Percentiles rank a stretch among this genome's conserved stretches.
Evolutionary conservation across 208 protist species (phyloP).

Genomic region (Trypanosoma melophagium): DNA sequence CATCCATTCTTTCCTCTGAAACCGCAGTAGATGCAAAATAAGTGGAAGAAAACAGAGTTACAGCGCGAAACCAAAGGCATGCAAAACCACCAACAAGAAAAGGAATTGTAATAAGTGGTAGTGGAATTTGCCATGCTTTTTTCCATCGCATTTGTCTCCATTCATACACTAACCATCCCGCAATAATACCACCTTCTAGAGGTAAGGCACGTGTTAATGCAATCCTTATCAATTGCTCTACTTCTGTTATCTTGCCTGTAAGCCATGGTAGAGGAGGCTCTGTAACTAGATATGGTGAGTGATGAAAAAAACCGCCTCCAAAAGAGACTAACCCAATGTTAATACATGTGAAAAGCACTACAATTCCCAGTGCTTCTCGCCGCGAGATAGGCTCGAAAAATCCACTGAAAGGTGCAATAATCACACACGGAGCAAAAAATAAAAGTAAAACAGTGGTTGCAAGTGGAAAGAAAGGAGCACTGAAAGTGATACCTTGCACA

Average conservation of each 20-base stretch:
- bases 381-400: constrained; percentile 54
- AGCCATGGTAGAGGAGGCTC: constrained; percentile 42
- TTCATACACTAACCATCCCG: constrained; percentile 44
- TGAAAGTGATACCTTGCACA: not conserved
- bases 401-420: constrained; percentile 58
- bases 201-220: constrained; percentile 34
- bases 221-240: not conserved
- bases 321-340: constrained; percentile 50
- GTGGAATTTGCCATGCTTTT: constrained; percentile 55
- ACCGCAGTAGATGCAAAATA: constrained; percentile 26
- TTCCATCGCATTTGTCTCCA: constrained; percentile 55
- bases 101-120: constrained; percentile 68
- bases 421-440: constrained; percentile 56
- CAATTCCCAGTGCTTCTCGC: constrained; percentile 28
- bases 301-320: constrained; percentile 44
- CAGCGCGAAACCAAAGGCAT: constrained; percentile 41
- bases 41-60: constrained; percentile 24
- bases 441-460: constrained; percentile 41
- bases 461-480: constrained; percentile 17
- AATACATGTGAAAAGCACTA: constrained; percentile 43
- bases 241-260: constrained; percentile 20
- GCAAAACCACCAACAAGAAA: constrained; percentile 48
- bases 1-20: not conserved
- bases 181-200: constrained; percentile 62
- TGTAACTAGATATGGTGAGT: constrained; percentile 63